phyloP scores from a whole-genome alignment of 768 basidiomycete genomes.

The Serendipita indica region DNA sequence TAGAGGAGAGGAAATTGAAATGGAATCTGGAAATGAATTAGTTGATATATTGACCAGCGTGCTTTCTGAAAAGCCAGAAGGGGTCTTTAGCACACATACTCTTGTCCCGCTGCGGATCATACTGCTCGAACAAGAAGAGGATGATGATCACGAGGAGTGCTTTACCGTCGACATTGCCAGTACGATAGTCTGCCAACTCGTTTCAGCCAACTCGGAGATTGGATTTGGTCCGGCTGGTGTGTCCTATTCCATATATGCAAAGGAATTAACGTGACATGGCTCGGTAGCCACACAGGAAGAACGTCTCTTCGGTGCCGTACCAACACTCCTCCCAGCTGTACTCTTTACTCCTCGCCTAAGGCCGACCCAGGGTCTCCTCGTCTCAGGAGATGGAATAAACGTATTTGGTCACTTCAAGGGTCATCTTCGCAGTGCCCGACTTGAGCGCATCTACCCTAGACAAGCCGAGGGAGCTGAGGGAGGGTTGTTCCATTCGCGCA shows the following conservation, averaged over 20 bases:
- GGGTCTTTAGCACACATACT: not conserved
- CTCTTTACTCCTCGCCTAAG: not conserved
- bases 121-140: conserved; percentile 8
- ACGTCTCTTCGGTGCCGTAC: not conserved
- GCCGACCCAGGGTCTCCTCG: not conserved
- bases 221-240: not conserved
- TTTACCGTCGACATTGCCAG: not conserved
- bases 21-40: not conserved
- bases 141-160: not conserved
- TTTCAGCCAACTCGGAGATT: not conserved
- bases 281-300: conserved; percentile 6
- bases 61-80: not conserved
- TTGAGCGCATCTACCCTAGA: not conserved
- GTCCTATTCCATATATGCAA: not conserved
- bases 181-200: not conserved
- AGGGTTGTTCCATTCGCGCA: not conserved
- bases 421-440: not conserved
- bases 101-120: conserved; percentile 8
- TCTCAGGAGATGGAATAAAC: not conserved
- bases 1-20: not conserved
- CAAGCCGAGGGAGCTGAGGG: no score
- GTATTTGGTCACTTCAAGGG: conserved; percentile 1
- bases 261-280: no score
- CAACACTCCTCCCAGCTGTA: not conserved
- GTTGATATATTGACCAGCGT: not conserved